A percentile compares a stretch with the other conserved stretches of the same genome.
phyloP scores from a whole-genome alignment of 2,329 filamentous ascomycete genomes.

The Cephalotrichum gorgonifer region DNA sequence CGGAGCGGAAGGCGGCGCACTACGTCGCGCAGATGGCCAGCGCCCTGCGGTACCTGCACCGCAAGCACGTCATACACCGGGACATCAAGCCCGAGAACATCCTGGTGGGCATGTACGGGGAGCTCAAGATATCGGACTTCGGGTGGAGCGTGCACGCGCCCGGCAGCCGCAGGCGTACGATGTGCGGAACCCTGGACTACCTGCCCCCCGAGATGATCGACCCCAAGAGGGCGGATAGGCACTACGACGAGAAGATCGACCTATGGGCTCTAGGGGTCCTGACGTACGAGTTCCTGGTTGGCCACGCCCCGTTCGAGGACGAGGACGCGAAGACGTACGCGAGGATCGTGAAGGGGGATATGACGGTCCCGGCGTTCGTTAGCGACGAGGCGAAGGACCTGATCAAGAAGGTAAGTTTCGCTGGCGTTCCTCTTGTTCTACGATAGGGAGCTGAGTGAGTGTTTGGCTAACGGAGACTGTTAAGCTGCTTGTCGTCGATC shows the following conservation, averaged over 20 bases:
- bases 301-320: conserved; percentile 8
- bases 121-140: conserved; percentile 14
- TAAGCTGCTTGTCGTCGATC: conserved; percentile 1
- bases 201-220: conserved; percentile 6
- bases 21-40: conserved; percentile 84
- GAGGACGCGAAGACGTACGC: conserved; percentile 3
- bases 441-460: not conserved
- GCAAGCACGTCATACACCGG: conserved; percentile 83
- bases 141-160: conserved; percentile 10
- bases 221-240: not conserved
- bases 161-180: conserved; percentile 1
- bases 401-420: not conserved
- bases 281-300: conserved; percentile 7
- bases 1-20: conserved; percentile 75
- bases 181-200: conserved; percentile 7
- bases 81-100: conserved; percentile 60
- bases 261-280: conserved; percentile 6
- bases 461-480: not conserved
- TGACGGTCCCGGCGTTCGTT: conserved; percentile 2
- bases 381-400: conserved; percentile 3
- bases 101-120: conserved; percentile 9
- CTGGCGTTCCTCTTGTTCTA: not conserved
- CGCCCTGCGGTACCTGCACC: conserved; percentile 75
- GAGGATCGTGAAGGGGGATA: conserved; percentile 6
- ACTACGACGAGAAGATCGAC: conserved; percentile 1